A percentile compares a stretch with the other conserved stretches of the same genome.
Evolutionary conservation across 768 basidiomycete species (phyloP).

Genomic region (Lactarius deliciosus): DNA sequence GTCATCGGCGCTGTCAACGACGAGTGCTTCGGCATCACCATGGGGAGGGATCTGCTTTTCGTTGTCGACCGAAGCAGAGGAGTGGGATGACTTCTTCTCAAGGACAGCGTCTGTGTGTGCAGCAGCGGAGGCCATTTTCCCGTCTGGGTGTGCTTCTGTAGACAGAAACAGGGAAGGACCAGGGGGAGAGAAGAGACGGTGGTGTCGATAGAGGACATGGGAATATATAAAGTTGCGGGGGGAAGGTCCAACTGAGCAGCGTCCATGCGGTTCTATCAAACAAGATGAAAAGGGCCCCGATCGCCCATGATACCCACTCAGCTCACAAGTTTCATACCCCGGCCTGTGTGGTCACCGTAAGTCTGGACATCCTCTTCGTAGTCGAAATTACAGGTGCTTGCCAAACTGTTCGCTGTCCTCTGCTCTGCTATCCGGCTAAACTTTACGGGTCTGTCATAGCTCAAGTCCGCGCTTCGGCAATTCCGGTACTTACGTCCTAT

Average conservation of each 20-base stretch:
- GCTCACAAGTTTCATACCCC: not conserved
- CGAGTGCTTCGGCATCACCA: slow-evolving; percentile 22
- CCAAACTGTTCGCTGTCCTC: not conserved
- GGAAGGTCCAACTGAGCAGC: not conserved
- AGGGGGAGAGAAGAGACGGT: not conserved
- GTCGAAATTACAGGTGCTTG: not conserved
- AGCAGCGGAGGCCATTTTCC: not conserved
- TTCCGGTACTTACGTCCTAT: not conserved
- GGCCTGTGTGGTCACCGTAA: not conserved
- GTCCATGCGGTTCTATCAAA: slow-evolving; percentile 6
- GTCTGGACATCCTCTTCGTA: not conserved
- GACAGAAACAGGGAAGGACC: not conserved
- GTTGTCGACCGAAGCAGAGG: slow-evolving; percentile 31
- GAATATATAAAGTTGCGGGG: not conserved
- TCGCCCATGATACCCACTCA: not conserved
- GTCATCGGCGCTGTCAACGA: slow-evolving; percentile 21
- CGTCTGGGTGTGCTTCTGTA: slow-evolving; percentile 1
- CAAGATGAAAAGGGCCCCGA: not conserved
- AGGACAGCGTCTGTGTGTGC: not conserved
- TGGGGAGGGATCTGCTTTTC: slow-evolving; percentile 31
- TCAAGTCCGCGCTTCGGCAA: not conserved
- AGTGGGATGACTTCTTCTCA: slow-evolving; percentile 32
- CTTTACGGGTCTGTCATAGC: not conserved
- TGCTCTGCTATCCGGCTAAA: not conserved
- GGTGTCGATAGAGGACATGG: not conserved